Base-by-base conservation (phyloP, 345 rosid genomes). In the Boechera stricta region DNA sequence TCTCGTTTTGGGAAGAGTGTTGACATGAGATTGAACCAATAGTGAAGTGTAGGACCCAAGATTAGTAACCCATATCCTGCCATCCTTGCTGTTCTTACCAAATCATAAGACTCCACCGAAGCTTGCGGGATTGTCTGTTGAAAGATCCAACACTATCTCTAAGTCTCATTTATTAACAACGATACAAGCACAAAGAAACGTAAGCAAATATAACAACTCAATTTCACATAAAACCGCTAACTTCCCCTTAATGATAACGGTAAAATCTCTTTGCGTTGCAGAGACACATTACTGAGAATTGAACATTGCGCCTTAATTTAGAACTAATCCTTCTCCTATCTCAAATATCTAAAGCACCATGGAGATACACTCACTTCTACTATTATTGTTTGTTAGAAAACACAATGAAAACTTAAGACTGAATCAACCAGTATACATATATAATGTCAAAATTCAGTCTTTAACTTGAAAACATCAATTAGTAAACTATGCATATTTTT, bases 21-120 rank as follows among this genome's bases (percentile, higher is more conserved):
- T 18, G 97, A 91, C 85, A 96, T 73, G 58, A 90, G 79, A 71
- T 87, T 91, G 85, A 93, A 92, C 98, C 96, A 91, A 68, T 84
- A 85, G 72, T 93, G 96, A 76, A 96, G 84, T 0, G 94, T 76
- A 28, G 98, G 98, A 79, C 99, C 98, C 16, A 93, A 71, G 28
- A 96, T 48, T 64, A 88, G 8, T 81, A 89, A 21, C 51, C 96
- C 99, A 77, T 91, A 93, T 56, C 90, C 96, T 44, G 87, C 96
- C 99, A 91, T 90, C 35, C 99, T 87, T 10, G 70, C 79, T 55
- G 93, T 90, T 86, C 99, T 88, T 82, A 69, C 78, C 36, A 88
- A 75, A 63, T 96, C 98, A 81, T 87, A 93, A 71, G 92, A 64
- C 47, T 86, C 87, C 5, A 85, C 79, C 15, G 80, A 71, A 73